Evolutionary conservation across 2,329 filamentous ascomycete species (phyloP), one percentile per base, ranked within the genome.

Genomic region (Decorospora gaudefroyi): DNA sequence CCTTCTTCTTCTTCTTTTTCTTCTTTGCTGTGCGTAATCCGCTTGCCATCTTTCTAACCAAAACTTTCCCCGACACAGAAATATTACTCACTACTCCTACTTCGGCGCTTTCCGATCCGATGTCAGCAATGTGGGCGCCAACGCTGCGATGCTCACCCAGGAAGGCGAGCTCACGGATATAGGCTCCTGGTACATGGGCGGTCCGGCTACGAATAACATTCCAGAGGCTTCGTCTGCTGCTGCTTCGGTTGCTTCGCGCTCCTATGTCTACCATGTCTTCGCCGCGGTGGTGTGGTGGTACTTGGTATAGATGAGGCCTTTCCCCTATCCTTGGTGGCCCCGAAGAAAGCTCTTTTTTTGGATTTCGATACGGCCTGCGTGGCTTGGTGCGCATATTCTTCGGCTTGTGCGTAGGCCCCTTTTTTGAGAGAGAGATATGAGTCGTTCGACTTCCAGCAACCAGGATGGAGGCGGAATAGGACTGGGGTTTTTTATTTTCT

Each of bases 161-260:
- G 75, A 81, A 11, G 88, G 88, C 28, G 62, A 81, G 48, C 72
- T 93, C 51, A 91, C 88, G 1, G 82, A 89, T 55, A 86, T 92
- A 53, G 88, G 88, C 0, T 78, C 80, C 2, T 87, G 85, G 84
- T 93, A 92, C 67, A 68, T 93, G n/a, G 83, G 88, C 50, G 62
- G 77, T 38, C 26, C 32, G 11, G 40, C 43, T 6, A 51, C 43
- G 2, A 41, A 41, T 3, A 49, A 49, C 1, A 8, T 49, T 10
- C 45, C 45, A 3, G 9, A 48, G 16, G 42, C 31, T 16, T 28
- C 26, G 6, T 47, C 44, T 6, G 27, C 26, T 19, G 38, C 29
- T 15, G 11, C 32, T 4, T 16, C 23, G 0, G 6, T 3, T 3
- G 26, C 22, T 2, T 17, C 27, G 0, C 3, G 10, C 4, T 9